Evolutionary conservation across 768 basidiomycete species (phyloP).

Genomic region (Pleurotus tuber-regium): DNA sequence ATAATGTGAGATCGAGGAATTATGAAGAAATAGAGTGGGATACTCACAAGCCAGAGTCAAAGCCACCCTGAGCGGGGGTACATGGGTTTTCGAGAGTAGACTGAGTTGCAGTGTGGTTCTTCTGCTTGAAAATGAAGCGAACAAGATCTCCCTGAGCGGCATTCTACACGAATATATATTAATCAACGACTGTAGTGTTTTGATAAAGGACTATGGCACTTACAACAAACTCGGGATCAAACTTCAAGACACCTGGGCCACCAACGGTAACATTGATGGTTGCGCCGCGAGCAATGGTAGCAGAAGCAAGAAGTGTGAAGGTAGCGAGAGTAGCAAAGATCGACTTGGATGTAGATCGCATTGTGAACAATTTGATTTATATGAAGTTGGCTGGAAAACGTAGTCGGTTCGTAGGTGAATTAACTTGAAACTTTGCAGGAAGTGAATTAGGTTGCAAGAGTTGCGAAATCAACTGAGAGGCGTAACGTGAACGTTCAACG

Average conservation of each 20-base stretch:
- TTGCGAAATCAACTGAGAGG: background rate
- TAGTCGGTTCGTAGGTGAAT: background rate
- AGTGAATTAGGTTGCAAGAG: background rate
- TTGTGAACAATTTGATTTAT: background rate
- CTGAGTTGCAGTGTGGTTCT: constrained; percentile 61
- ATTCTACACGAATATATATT: constrained; percentile 27
- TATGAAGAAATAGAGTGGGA: no score
- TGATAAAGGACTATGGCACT: constrained; percentile 16
- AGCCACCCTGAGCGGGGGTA: constrained; percentile 35
- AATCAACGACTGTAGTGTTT: background rate
- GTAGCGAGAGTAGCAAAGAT: constrained; percentile 22
- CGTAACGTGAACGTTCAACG: constrained; percentile 11
- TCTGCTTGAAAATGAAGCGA: constrained; percentile 49
- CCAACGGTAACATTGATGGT: constrained; percentile 47
- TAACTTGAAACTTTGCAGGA: background rate
- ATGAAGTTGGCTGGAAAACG: background rate
- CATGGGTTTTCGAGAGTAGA: constrained; percentile 53
- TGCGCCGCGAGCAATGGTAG: constrained; percentile 28
- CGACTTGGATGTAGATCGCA: background rate
- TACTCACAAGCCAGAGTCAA: constrained; percentile 59
- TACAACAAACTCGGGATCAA: constrained; percentile 39
- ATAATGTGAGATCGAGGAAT: no score
- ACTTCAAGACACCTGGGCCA: constrained; percentile 38
- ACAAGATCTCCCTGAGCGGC: constrained; percentile 46
- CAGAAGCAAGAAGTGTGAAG: constrained; percentile 18